Evolutionary conservation across 2,329 filamentous ascomycete genomes (phyloP), one percentile per base, ranked within the genome.

Genomic region (Neodidymelliopsis sp.): DNA sequence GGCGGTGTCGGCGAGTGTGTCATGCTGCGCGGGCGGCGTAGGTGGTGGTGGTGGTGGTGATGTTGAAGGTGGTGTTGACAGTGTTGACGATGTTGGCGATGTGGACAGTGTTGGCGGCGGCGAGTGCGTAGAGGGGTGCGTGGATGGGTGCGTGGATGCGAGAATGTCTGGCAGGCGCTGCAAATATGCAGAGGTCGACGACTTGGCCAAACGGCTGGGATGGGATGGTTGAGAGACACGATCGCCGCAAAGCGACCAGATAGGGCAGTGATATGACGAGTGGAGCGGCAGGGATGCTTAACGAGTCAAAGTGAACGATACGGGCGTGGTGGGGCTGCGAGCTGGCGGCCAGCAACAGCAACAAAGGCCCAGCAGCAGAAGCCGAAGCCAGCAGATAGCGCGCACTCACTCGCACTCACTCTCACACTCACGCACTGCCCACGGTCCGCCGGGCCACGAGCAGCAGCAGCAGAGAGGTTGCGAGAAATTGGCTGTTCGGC

Each of bases 1-100:
- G 41, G 48, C 41, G 46, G 55, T 50, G 52, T 40, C 34, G 53
- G 36, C 45, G 31, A 50, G 49, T 48, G 59, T 63, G 49, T 64
- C 67, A 71, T 72, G 20, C 60, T 71, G 68, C 52, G 49, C 43
- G 16, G 19, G 35, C 13, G 25, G 25, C 7, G 34, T 13, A n/a
- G 24, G 20, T 6, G 10, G n/a, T 18, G 41, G 25, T 6, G 27
- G 41, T 9, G 28, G 24, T 12, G 16, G 6, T 6, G 38, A 7
- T n/a, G 22, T 20, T 35, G 10, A 20, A 33, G 18, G 38, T 13
- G 22, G 31, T 31, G 29, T 16, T 31, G 29, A 16, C 30, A 6
- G 30, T 9, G 34, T 12, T 15, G 25, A 37, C 9, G 33, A 9
- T 12, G 8, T 16, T 20, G 31, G 6, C 6, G 19, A 11, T 29